Evolutionary conservation across 2,329 filamentous ascomycete species (phyloP), one percentile per base, ranked within the genome.

Genomic region (Talaromyces sp.): DNA sequence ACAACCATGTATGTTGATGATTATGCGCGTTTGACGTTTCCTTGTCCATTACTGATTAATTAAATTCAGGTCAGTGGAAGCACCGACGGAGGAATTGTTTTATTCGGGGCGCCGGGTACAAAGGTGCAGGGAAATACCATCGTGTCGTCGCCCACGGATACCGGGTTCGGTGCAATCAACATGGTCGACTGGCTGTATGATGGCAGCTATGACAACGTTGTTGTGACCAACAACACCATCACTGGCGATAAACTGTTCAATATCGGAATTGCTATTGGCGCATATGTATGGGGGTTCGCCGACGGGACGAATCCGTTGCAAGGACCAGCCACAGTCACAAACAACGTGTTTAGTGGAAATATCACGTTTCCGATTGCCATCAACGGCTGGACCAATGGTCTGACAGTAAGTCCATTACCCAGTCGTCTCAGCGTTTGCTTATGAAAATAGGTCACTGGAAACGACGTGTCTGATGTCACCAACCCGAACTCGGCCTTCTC

Each of bases 201-300:
- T 25, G 60, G 60, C 17, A 55, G 36, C 17, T 62, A 59, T 44
- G 47, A 56, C 8, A 55, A 55, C 28, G 60, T 62, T 9, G 27
- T 47, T 8, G 60, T 62, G 11, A 62, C 56, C 13, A 58, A 59
- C 28, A 62, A 62, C 6, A 55, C 39, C 11, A 58, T 67, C 52
- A 57, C 42, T 30, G 53, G 56, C 47, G 32, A 62, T 56, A 49
- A 62, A 15, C 10, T 55, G 28, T 27, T 55, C 17, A 25, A 56
- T 61, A 25, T 51, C 32, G 36, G 59, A 32, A 51, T 64, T 60
- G 49, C 65, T 58, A 58, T 65, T 62, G 60, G 60, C 4, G 60
- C 55, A n/a, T 62, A 36, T 52, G 60, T 52, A 2, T 62, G 60
- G 60, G 58, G 56, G 5, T 54, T 54, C 10, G 47, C 55, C 17